Evolutionary conservation across 345 rosid species (phyloP), one percentile per base, ranked within the genome.

Genomic region (Populus euphratica): DNA sequence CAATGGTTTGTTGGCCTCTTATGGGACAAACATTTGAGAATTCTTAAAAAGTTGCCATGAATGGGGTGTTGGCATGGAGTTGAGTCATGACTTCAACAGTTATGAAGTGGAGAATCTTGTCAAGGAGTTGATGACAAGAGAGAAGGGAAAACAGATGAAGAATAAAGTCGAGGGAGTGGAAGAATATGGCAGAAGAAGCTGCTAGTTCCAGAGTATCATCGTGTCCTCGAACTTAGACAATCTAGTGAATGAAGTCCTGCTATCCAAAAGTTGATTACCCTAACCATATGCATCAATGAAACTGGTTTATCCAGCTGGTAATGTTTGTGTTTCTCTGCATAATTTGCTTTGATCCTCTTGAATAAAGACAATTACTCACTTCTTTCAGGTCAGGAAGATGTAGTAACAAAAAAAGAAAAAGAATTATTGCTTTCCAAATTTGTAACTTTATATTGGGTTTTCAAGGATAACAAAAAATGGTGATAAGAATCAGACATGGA

Each of bases 1-100:
- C 67, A 4, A 17, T 73, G 68, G 25, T 73, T 20, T 73, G 76
- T 25, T 73, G 76, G 76, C 76, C 76, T 9, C 36, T 73, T 50
- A 54, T 21, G 12, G 35, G 50, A 7, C 52, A 73, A 33, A 66
- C 59, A 5, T 73, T 73, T 35, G 76, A 8, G 31, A 73, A 59
- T 23, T 56, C 50, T 39, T 56, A 20, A 73, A 59, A 44, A 35
- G 76, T 23, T 73, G 76, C 67, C 23, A 39, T 61, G 76, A 59
- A 16, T 73, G 66, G 68, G 49, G 68, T 25, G 14, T 33, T 23
- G 76, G 76, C 20, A 25, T 73, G 31, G 76, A 73, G 29, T 25
- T 61, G 50, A 73, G 39, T 18, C 16, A 14, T 62, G 35, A 38
- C n/a, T 33, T 67, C 20, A 36, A 6, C 3, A 67, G 23, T 12